Evolutionary conservation across 2,329 filamentous ascomycete species (phyloP).

Genomic region (Xenosphaeropsis pyriputrescens): DNA sequence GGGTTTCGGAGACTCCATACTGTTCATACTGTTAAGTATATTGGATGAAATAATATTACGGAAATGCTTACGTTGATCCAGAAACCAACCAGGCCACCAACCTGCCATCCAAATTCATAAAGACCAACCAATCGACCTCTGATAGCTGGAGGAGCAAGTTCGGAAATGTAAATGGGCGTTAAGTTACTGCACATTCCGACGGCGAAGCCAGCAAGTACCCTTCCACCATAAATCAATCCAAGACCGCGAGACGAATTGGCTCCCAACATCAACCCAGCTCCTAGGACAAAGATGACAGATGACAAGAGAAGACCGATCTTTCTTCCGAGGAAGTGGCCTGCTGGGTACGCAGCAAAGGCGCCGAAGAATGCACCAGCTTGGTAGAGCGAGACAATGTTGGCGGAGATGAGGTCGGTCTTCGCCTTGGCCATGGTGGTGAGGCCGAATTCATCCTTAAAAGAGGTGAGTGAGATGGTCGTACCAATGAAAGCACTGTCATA

Average conservation of each 20-base stretch:
- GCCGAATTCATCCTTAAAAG: constrained; percentile 54
- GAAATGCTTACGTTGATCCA: constrained; percentile 36
- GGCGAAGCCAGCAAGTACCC: constrained; percentile 48
- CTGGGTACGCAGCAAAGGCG: constrained; percentile 51
- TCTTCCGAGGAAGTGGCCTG: constrained; percentile 53
- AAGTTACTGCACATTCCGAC: constrained; percentile 49
- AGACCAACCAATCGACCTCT: constrained; percentile 50
- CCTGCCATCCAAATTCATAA: constrained; percentile 52
- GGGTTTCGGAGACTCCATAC: constrained; percentile 39
- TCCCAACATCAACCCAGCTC: constrained; percentile 59
- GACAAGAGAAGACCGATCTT: constrained; percentile 48
- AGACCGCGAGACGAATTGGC: constrained; percentile 45
- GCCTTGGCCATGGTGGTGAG: constrained; percentile 33
- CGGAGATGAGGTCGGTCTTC: constrained; percentile 43
- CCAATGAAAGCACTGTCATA: constrained; percentile 66
- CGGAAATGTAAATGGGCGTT: constrained; percentile 46
- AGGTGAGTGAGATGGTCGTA: constrained; percentile 55
- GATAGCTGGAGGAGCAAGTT: constrained; percentile 45
- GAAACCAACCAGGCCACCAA: constrained; percentile 47
- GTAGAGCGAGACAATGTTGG: constrained; percentile 70
- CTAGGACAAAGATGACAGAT: constrained; percentile 49
- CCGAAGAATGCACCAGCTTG: constrained; percentile 79
- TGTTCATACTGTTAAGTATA: constrained; percentile 3
- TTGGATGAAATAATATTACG: too few relatives aligned
- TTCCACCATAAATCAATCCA: constrained; percentile 45